Conservation (phyloP, 768 basidiomycete species). For the Russula earlei region DNA sequence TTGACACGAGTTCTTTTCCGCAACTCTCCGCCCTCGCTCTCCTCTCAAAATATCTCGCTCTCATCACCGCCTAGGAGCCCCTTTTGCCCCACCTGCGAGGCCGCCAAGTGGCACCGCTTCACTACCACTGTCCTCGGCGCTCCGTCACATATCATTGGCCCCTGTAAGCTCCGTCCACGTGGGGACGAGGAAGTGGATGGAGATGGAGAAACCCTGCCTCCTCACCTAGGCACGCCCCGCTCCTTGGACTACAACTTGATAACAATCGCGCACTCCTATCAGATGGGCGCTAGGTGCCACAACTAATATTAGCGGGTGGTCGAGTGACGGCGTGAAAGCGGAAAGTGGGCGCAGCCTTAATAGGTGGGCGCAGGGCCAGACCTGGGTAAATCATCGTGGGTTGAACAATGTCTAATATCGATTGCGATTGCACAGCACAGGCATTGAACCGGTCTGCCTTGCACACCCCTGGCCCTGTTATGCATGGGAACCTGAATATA, state of each 20-base stretch:
- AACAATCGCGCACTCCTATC: slow-evolving; percentile 10
- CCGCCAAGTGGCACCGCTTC: neutral
- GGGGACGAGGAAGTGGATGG: neutral
- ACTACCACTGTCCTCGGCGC: neutral
- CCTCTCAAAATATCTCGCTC: neutral
- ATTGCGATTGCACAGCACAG: neutral
- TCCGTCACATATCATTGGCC: slow-evolving; percentile 1
- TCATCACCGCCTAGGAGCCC: neutral
- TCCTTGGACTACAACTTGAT: slow-evolving; percentile 4
- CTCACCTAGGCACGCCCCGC: neutral
- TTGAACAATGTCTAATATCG: slow-evolving; percentile 1
- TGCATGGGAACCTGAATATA: too few relatives aligned
- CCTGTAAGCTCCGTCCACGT: slow-evolving; percentile 6
- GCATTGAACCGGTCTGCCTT: neutral
- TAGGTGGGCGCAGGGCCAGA: slow-evolving; percentile 8
- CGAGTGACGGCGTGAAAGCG: slow-evolving; percentile 7
- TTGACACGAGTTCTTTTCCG: slow-evolving; percentile 5
- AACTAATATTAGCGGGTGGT: neutral
- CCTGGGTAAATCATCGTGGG: neutral
- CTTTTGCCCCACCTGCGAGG: neutral
- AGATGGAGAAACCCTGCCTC: neutral
- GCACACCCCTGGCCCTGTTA: neutral
- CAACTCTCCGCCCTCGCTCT: neutral
- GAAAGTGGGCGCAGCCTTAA: neutral
- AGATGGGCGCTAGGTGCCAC: slow-evolving; percentile 12